Conservation (phyloP, 2,329 filamentous ascomycete genomes). For the Verticillium isaacii region DNA sequence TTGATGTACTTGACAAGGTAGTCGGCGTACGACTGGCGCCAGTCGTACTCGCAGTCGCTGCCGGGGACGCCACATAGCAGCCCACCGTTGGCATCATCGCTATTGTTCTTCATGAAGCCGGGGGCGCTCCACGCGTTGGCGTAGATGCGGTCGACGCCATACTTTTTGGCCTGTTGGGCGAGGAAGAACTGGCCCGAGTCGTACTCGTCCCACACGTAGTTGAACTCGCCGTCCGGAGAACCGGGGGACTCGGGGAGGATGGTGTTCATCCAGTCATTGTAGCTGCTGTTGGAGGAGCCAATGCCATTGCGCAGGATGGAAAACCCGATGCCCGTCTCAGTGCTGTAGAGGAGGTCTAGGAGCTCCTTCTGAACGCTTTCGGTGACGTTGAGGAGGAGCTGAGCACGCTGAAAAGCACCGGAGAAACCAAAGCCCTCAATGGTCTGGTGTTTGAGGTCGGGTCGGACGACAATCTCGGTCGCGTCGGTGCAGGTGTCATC, state of each 20-base stretch:
- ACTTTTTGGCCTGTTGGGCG: constrained; percentile 27
- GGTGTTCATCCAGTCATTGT: constrained; percentile 26
- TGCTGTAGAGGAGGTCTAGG: constrained; percentile 4
- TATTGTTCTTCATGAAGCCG: constrained; percentile 47
- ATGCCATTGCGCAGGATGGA: constrained; percentile 36
- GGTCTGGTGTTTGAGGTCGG: constrained; percentile 22
- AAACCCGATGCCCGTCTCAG: constrained; percentile 18
- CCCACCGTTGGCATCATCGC: constrained; percentile 27
- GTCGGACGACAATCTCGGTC: constrained; percentile 1
- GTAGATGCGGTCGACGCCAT: constrained; percentile 37
- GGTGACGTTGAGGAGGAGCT: constrained; percentile 8
- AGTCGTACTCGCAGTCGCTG: constrained; percentile 31
- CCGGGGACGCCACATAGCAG: constrained; percentile 38
- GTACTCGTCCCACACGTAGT: constrained; percentile 26
- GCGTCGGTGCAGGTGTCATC: neutral
- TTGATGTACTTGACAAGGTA: constrained; percentile 41
- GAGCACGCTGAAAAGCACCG: constrained; percentile 29
- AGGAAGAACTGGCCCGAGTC: constrained; percentile 36
- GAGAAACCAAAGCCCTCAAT: constrained; percentile 31
- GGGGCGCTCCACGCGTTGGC: constrained; percentile 46
- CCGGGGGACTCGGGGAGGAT: constrained; percentile 27
- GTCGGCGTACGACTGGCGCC: constrained; percentile 43
- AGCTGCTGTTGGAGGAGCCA: constrained; percentile 28
- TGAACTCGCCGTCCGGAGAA: constrained; percentile 16
- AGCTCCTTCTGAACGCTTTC: constrained; percentile 1